phyloP scores from a whole-genome alignment of 2,329 filamentous ascomycete genomes.

The Tetracladium maxilliforme region DNA sequence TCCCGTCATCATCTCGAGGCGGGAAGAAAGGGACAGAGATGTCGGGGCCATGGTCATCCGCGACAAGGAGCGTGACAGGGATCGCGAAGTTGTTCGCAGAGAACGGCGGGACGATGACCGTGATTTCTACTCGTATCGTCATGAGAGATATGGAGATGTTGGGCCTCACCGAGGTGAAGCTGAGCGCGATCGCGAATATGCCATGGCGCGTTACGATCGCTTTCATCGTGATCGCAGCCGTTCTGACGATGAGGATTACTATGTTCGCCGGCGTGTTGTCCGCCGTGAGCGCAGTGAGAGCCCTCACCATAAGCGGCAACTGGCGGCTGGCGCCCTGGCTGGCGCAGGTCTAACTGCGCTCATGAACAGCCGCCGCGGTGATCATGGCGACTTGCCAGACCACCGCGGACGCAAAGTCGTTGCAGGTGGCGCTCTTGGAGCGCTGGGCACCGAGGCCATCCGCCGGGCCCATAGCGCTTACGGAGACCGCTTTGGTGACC shows the following conservation, averaged over 20 bases:
- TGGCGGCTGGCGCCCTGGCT: conserved; percentile 50
- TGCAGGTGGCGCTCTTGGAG: conserved; percentile 45
- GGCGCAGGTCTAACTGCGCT: conserved; percentile 48
- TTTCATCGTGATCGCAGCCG: conserved; percentile 16
- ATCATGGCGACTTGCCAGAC: conserved; percentile 12
- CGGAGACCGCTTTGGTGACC: conserved; percentile 36
- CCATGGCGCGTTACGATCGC: conserved; percentile 15
- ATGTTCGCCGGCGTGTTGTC: conserved; percentile 27
- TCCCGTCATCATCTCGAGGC: conserved; percentile 32
- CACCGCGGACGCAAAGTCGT: conserved; percentile 13
- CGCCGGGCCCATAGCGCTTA: conserved; percentile 47
- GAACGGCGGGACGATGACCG: conserved; percentile 26
- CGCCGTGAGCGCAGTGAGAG: conserved; percentile 33
- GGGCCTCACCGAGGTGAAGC: too few species aligned
- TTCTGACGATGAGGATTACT: conserved; percentile 32
- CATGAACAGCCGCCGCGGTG: conserved; percentile 35
- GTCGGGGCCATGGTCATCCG: conserved; percentile 21
- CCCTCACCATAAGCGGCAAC: conserved; percentile 38
- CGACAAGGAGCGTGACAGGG: conserved; percentile 23
- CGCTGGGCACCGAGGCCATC: conserved; percentile 44
- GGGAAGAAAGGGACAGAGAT: too few species aligned
- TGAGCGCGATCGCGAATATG: conserved; percentile 19
- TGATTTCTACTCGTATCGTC: conserved; percentile 34
- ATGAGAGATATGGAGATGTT: conserved; percentile 24
- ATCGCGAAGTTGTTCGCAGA: conserved; percentile 18